A percentile compares a stretch with the other conserved stretches of the same genome.
phyloP scores from a whole-genome alignment of 495 filamentous ascomycete species.

The Venustampulla echinocandica region DNA sequence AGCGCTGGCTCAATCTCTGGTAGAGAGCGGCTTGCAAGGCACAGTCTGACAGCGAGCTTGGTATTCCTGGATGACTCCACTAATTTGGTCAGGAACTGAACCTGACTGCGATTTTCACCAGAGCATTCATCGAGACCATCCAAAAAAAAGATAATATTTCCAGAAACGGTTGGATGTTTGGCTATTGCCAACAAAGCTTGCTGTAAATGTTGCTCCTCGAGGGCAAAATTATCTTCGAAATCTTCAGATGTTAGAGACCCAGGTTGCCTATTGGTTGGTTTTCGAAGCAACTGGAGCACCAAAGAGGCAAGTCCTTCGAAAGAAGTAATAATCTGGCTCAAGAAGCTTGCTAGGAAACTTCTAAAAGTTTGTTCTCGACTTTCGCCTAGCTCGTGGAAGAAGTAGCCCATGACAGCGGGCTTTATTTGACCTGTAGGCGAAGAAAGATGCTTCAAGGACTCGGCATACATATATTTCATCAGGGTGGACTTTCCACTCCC shows the following conservation, averaged over 20 bases:
- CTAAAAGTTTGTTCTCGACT: conserved; percentile 37
- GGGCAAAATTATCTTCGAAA: too few relatives aligned
- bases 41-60: conserved; percentile 4
- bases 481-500: too few relatives aligned
- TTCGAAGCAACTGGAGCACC: conserved; percentile 1
- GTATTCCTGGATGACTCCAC: neutral
- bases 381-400: conserved; percentile 42
- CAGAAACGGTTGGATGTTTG: neutral
- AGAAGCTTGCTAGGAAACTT: conserved; percentile 4
- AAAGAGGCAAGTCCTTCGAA: conserved; percentile 35
- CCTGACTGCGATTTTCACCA: conserved; percentile 6
- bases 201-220: conserved; percentile 2
- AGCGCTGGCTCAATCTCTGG: conserved; percentile 6
- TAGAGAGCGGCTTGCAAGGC: conserved; percentile 7
- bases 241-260: too few relatives aligned
- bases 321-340: conserved; percentile 38
- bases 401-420: conserved; percentile 31
- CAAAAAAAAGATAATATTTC: conserved; percentile 5
- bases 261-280: too few relatives aligned
- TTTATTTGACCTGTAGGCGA: neutral
- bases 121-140: conserved; percentile 12
- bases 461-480: conserved; percentile 20
- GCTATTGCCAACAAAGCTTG: conserved; percentile 4
- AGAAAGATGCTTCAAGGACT: conserved; percentile 1
- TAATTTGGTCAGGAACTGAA: conserved; percentile 5